Percentiles rank a stretch among this genome's conserved stretches.
phyloP scores from a whole-genome alignment of 2,329 filamentous ascomycete species.

The Ceratocystis diversiconidia region DNA sequence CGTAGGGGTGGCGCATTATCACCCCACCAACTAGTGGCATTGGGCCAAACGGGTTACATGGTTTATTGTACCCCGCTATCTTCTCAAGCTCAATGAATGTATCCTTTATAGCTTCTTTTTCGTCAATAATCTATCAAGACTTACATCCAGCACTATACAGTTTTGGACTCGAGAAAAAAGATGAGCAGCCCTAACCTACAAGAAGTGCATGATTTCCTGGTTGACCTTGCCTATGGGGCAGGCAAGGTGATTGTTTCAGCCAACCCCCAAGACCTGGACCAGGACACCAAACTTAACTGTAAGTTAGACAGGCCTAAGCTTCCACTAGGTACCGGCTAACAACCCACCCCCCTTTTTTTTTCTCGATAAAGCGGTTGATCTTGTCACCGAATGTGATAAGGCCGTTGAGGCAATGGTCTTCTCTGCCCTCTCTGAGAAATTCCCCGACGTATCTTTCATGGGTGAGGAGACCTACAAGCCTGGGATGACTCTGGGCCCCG shows the following conservation, averaged over 20 bases:
- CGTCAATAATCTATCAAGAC: too few relatives aligned
- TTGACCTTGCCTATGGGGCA: conserved; percentile 47
- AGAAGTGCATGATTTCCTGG: conserved; percentile 46
- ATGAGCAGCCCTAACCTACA: conserved; percentile 47
- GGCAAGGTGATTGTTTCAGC: conserved; percentile 49
- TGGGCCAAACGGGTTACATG: too few relatives aligned
- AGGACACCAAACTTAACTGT: conserved; percentile 53
- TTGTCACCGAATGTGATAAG: conserved; percentile 54
- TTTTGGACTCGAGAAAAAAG: not conserved
- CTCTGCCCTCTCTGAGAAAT: conserved; percentile 34
- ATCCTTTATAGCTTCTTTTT: too few relatives aligned
- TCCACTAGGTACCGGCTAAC: conserved; percentile 7
- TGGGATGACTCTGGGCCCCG: conserved; percentile 45
- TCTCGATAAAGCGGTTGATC: conserved; percentile 41
- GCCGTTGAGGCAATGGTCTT: conserved; percentile 51
- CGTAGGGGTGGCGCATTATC: too few relatives aligned
- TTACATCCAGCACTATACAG: not conserved
- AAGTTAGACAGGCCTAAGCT: conserved; percentile 19
- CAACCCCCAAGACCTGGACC: conserved; percentile 42
- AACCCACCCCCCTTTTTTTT: conserved; percentile 3
- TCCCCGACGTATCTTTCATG: conserved; percentile 49
- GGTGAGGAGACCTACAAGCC: conserved; percentile 65
- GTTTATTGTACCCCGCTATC: not conserved
- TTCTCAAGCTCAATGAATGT: not conserved
- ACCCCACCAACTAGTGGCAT: too few relatives aligned